Percentiles rank a stretch among this genome's conserved stretches.
Evolutionary conservation across 2,329 filamentous ascomycete genomes (phyloP).

Genomic region (Seiridium unicorne): DNA sequence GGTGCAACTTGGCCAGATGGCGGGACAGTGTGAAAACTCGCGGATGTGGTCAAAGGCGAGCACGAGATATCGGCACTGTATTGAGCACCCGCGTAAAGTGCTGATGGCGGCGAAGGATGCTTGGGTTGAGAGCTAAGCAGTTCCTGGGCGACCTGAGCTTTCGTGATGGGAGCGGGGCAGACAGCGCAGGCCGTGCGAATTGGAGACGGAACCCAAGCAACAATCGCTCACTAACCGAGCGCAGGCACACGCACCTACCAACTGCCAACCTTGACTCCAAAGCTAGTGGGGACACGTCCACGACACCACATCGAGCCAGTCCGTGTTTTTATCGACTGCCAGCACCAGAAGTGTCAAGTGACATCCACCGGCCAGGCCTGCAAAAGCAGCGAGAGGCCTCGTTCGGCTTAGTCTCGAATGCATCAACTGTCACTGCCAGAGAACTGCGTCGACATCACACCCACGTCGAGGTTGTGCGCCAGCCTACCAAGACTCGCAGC

Average conservation of each 20-base stretch:
- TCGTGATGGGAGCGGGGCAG: not conserved
- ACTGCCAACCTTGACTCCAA: not conserved
- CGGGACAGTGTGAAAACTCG: not conserved
- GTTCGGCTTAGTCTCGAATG: conserved; percentile 2
- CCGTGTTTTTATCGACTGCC: conserved; percentile 3
- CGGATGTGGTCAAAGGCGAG: not conserved
- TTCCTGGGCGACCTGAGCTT: not conserved
- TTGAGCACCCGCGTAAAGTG: conserved; percentile 2
- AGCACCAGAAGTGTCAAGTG: not conserved
- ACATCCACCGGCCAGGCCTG: not conserved
- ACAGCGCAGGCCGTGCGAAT: not conserved
- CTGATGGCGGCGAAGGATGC: not conserved
- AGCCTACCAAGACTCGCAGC: not conserved
- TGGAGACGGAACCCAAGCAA: not conserved
- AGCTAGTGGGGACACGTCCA: conserved; percentile 1
- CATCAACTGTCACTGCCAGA: not conserved
- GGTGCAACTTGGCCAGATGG: not conserved
- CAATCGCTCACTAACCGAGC: not conserved
- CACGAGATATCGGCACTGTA: not conserved
- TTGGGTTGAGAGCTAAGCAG: not conserved
- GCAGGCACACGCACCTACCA: not conserved
- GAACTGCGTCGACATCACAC: not conserved
- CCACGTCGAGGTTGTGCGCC: not conserved
- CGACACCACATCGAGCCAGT: conserved; percentile 1
- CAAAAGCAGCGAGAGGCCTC: conserved; percentile 13